A percentile compares a stretch with the other conserved stretches of the same genome.
These are phyloP conservation scores for Helotiales sp. DNA, from an alignment of 2,329 filamentous ascomycete species.

Conservation along the genomic window DNA sequence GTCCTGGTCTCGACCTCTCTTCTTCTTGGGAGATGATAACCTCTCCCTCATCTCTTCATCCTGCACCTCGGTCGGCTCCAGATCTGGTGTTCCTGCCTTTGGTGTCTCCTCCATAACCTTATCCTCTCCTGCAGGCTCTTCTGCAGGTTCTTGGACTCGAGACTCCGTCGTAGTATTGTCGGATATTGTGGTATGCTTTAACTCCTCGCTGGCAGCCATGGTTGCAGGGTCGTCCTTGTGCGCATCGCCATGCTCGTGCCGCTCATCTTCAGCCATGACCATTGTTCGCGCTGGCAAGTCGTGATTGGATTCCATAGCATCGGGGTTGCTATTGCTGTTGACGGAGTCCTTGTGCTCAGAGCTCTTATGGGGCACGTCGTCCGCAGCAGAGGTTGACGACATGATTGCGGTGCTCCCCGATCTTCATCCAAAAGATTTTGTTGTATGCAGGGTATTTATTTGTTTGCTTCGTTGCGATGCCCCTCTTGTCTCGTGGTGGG, in stretches of 20 bases:
- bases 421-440: slow-evolving; percentile 27
- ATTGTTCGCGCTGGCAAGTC: slow-evolving; percentile 37
- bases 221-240: slow-evolving; percentile 64
- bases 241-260: slow-evolving; percentile 20
- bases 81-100: slow-evolving; percentile 40
- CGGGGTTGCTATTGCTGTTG: slow-evolving; percentile 24
- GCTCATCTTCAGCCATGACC: slow-evolving; percentile 31
- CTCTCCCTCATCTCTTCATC: slow-evolving; percentile 54
- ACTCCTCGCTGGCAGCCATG: slow-evolving; percentile 65
- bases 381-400: slow-evolving; percentile 32
- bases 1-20: slow-evolving; percentile 51
- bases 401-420: slow-evolving; percentile 26
- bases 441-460: background rate
- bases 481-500: slow-evolving; percentile 9
- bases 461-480: slow-evolving; percentile 3
- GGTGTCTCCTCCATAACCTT: slow-evolving; percentile 35
- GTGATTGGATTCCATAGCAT: slow-evolving; percentile 37
- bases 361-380: slow-evolving; percentile 24
- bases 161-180: slow-evolving; percentile 46
- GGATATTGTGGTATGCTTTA: slow-evolving; percentile 68
- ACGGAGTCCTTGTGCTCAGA: slow-evolving; percentile 20
- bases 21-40: slow-evolving; percentile 68
- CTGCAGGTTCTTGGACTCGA: slow-evolving; percentile 38
- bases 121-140: slow-evolving; percentile 40
- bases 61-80: slow-evolving; percentile 46